Percentiles rank a stretch among this genome's conserved stretches.
phyloP scores from a whole-genome alignment of 2,329 filamentous ascomycete species.

The Calonectria leucothoes region DNA sequence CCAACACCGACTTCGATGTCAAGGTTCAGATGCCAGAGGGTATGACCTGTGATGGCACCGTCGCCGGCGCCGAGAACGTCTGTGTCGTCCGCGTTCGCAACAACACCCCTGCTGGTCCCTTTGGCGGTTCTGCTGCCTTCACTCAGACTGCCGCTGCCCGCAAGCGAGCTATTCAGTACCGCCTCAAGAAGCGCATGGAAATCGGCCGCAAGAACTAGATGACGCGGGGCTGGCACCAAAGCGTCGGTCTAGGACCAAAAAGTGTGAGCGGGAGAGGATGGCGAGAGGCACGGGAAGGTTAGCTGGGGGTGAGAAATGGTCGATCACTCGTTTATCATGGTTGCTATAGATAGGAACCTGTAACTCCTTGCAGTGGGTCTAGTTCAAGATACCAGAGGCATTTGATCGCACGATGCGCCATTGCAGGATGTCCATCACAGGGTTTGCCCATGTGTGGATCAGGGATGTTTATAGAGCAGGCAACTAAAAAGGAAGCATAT shows the following conservation, averaged over 20 bases:
- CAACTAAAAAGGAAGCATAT: neutral
- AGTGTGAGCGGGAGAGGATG: neutral
- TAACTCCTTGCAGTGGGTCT: neutral
- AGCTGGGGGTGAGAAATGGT: neutral
- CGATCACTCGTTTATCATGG: conserved; percentile 7
- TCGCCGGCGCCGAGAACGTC: conserved; percentile 69
- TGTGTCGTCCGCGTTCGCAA: conserved; percentile 76
- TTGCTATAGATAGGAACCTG: conserved; percentile 9
- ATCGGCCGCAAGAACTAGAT: conserved; percentile 32
- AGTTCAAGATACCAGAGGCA: neutral
- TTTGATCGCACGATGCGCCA: neutral
- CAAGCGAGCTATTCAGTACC: conserved; percentile 72
- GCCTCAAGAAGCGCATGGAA: conserved; percentile 51
- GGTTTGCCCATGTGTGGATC: neutral
- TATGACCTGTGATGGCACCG: conserved; percentile 73
- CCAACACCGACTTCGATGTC: conserved; percentile 73
- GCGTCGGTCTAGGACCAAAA: neutral
- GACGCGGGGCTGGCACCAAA: neutral
- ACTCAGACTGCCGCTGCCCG: conserved; percentile 68
- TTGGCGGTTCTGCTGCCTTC: conserved; percentile 75
- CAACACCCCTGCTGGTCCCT: conserved; percentile 70
- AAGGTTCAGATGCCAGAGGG: conserved; percentile 74
- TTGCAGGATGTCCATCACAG: neutral
- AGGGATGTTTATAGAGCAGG: neutral
- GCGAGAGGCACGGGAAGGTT: neutral